A percentile compares a stretch with the other conserved stretches of the same genome.
Evolutionary conservation across 2,329 filamentous ascomycete genomes (phyloP).

Genomic region (Neonectria sp.): DNA sequence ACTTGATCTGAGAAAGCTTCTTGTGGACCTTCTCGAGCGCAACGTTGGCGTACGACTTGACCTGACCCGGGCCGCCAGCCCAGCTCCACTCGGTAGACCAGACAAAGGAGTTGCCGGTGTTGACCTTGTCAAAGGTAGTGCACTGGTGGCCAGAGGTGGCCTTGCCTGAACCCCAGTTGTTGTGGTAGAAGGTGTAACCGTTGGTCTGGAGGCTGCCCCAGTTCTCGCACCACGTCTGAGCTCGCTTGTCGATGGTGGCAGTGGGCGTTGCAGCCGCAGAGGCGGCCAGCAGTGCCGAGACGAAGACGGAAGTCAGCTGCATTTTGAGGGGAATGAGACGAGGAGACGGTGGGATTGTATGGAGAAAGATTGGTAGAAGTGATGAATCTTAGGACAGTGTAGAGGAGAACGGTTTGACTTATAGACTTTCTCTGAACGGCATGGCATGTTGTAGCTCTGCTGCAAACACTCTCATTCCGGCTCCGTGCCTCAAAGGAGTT

Average conservation of each 20-base stretch:
- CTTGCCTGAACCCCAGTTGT: slow-evolving; percentile 62
- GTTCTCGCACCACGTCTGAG: slow-evolving; percentile 55
- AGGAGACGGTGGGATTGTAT: neutral
- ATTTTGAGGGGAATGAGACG: slow-evolving; percentile 27
- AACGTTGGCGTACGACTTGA: slow-evolving; percentile 63
- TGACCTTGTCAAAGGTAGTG: slow-evolving; percentile 55
- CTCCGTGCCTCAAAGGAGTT: neutral
- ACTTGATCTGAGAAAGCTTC: slow-evolving; percentile 53
- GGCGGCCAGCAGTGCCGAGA: slow-evolving; percentile 49
- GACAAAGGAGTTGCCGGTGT: slow-evolving; percentile 50
- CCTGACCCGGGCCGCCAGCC: slow-evolving; percentile 54
- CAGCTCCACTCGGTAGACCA: slow-evolving; percentile 62
- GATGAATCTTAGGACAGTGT: neutral
- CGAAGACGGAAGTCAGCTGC: slow-evolving; percentile 38
- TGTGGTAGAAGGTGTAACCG: slow-evolving; percentile 66
- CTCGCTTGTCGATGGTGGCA: slow-evolving; percentile 51
- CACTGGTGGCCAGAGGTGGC: slow-evolving; percentile 59
- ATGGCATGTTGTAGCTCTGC: neutral
- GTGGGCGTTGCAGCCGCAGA: slow-evolving; percentile 46
- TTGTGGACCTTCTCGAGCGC: slow-evolving; percentile 54
- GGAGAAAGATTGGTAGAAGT: neutral
- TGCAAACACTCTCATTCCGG: neutral
- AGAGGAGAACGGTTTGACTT: neutral
- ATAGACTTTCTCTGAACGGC: neutral
- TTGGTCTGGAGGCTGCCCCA: slow-evolving; percentile 55